Evolutionary conservation across 2,329 filamentous ascomycete genomes (phyloP).

Genomic region (Talaromyces sp.): DNA sequence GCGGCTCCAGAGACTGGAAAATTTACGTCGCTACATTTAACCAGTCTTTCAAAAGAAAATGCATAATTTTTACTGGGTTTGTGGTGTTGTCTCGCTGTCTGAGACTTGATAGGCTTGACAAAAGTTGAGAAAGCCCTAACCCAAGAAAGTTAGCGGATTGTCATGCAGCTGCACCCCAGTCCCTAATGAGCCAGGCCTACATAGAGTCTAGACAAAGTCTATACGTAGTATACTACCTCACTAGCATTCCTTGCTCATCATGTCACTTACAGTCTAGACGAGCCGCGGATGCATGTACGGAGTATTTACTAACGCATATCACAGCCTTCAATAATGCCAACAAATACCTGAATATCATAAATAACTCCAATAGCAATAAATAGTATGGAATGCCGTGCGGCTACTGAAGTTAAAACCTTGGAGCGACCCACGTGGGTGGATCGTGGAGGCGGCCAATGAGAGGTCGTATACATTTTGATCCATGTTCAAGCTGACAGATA

Average conservation of each 20-base stretch:
- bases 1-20: not conserved
- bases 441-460: not conserved
- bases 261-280: too few species aligned
- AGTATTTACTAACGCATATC: too few species aligned
- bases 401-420: too few species aligned
- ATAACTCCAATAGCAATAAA: too few species aligned
- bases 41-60: not conserved
- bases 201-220: not conserved
- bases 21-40: not conserved
- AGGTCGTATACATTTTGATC: not conserved
- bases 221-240: not conserved
- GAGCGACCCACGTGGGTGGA: too few species aligned
- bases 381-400: too few species aligned
- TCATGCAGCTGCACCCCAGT: not conserved
- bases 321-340: too few species aligned
- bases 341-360: too few species aligned
- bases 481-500: not conserved
- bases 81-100: not conserved
- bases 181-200: not conserved
- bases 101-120: not conserved
- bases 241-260: too few species aligned
- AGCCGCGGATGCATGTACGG: too few species aligned
- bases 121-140: not conserved
- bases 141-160: not conserved
- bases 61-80: not conserved